A percentile compares a stretch with the other conserved stretches of the same genome.
Conservation (phyloP, 1,139 yeast species). For the Barnettozyma hawaiiensis region DNA sequence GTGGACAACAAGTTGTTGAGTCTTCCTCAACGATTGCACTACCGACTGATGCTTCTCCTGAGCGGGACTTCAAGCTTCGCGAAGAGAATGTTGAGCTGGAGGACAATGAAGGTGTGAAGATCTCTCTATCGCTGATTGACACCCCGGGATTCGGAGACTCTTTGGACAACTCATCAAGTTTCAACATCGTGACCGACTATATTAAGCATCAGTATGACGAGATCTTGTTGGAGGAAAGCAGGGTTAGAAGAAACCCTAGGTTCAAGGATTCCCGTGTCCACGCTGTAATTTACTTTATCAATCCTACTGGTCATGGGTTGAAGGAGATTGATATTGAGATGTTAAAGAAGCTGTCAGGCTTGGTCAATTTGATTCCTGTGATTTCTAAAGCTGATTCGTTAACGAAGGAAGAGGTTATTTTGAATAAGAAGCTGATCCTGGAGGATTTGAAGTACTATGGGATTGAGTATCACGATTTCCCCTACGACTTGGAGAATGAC, state of each 20-base stretch:
- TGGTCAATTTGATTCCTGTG: slow-evolving; percentile 86
- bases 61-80: slow-evolving; percentile 40
- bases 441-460: slow-evolving; percentile 72
- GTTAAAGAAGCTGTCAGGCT: slow-evolving; percentile 68
- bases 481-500: slow-evolving; percentile 53
- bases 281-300: slow-evolving; percentile 62
- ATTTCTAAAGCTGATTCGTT: slow-evolving; percentile 84
- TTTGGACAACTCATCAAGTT: slow-evolving; percentile 55
- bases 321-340: slow-evolving; percentile 72
- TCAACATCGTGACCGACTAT: slow-evolving; percentile 62
- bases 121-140: slow-evolving; percentile 63
- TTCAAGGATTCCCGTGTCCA: slow-evolving; percentile 77
- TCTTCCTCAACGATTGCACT: slow-evolving; percentile 41
- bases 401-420: slow-evolving; percentile 65
- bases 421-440: slow-evolving; percentile 57
- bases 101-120: slow-evolving; percentile 70
- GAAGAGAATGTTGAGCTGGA: slow-evolving; percentile 56
- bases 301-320: slow-evolving; percentile 75
- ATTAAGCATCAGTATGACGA: slow-evolving; percentile 81
- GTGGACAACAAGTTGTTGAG: slow-evolving; percentile 77
- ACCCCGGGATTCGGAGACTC: slow-evolving; percentile 81
- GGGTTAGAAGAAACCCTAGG: slow-evolving; percentile 82
- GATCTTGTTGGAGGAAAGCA: slow-evolving; percentile 84
- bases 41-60: slow-evolving; percentile 40
- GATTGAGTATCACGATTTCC: slow-evolving; percentile 82